phyloP scores from a whole-genome alignment of 2,329 filamentous ascomycete genomes.

The Cordyceps cateniannulata region DNA sequence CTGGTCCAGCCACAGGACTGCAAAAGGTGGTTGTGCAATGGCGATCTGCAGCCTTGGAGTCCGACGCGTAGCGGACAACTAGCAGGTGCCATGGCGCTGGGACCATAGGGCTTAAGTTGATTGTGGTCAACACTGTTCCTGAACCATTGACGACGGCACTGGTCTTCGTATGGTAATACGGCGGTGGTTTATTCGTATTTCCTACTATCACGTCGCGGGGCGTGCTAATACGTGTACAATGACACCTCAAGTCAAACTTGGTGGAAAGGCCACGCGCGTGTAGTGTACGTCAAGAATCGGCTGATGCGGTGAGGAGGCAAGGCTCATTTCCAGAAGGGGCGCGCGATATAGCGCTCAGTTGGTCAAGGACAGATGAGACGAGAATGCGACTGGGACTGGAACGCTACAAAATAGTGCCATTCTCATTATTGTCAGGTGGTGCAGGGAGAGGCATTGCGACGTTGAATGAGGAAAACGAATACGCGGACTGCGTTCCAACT shows the following conservation, averaged over 20 bases:
- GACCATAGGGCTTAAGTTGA: background rate
- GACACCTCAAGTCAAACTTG: background rate
- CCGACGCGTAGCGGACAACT: background rate
- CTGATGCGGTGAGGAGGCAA: background rate
- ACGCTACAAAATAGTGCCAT: background rate
- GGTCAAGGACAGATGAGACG: background rate
- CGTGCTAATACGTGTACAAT: background rate
- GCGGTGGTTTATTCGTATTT: too few species aligned
- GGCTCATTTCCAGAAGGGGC: background rate
- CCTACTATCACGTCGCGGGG: background rate
- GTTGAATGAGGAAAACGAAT: background rate
- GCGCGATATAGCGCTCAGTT: background rate
- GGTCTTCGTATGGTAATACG: too few species aligned
- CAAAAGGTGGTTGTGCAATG: background rate
- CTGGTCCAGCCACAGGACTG: too few species aligned
- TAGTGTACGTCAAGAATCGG: background rate
- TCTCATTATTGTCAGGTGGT: too few species aligned
- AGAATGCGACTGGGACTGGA: background rate
- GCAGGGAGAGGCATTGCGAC: background rate
- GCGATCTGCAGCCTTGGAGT: background rate
- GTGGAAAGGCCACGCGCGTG: background rate
- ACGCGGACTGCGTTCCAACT: background rate
- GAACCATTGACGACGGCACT: background rate
- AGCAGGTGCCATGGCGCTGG: background rate
- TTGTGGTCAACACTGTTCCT: background rate